Conservation (phyloP, 306 rosid genomes). For the Casuarina glauca region DNA sequence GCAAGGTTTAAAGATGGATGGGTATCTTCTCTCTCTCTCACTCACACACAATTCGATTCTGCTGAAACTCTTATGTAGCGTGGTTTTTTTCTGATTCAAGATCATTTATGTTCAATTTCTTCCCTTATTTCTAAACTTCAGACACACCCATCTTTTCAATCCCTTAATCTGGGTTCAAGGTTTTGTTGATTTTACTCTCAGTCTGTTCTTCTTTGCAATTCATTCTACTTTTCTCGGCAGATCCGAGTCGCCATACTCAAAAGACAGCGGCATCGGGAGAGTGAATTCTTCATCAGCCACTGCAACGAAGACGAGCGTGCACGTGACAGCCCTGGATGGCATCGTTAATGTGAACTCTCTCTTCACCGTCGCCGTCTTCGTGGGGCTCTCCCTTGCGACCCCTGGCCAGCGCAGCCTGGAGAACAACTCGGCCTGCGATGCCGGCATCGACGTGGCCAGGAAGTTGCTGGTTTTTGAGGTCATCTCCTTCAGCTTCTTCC, state of each 20-base stretch:
- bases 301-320: conserved; percentile 62
- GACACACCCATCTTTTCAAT: no score
- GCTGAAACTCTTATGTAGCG: no score
- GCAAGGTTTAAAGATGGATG: no score
- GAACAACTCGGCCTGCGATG: conserved; percentile 65
- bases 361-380: conserved; percentile 92
- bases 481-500: conserved; percentile 84
- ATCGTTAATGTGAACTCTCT: conserved; percentile 87
- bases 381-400: conserved; percentile 79
- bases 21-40: no score
- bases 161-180: background rate
- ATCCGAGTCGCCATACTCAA: conserved; percentile 55
- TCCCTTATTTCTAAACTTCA: background rate
- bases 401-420: conserved; percentile 67
- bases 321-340: conserved; percentile 88
- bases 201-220: no score
- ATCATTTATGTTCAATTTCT: no score
- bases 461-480: conserved; percentile 87
- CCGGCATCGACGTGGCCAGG: conserved; percentile 59
- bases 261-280: conserved; percentile 28
- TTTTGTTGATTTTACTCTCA: background rate
- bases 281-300: conserved; percentile 20
- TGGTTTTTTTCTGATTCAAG: no score
- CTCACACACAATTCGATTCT: no score
- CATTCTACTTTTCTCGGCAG: conserved; percentile 32